Evolutionary conservation across 1,284 basidiomycete species (phyloP), one percentile per base, ranked within the genome.

Genomic region (Exobasidium cylindrosporum): DNA sequence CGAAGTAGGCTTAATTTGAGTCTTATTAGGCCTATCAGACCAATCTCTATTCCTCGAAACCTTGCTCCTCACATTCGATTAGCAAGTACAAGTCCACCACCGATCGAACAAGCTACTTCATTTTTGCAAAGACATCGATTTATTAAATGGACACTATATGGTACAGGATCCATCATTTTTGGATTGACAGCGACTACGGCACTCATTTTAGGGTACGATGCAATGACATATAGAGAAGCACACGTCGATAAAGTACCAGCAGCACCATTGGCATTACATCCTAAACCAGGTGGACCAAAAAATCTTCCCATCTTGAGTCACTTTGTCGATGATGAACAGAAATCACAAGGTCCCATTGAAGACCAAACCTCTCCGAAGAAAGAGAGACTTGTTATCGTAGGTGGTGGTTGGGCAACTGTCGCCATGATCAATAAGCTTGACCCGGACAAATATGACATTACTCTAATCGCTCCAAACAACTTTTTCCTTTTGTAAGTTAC

Each of bases 351-450:
- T 14, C 21, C 23, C 17, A 28, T 23, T 24, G 57, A 55, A 53
- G 66, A 63, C 30, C 58, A 65, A 11, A 45, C 24, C 11, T 21
- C 17, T 4, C 35, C 17, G 10, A 56, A 29, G 1, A 79, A 79
- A 61, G 74, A 79, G 64, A 57, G 69, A 4, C 67, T 79, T n/a
- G 77, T 79, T 50, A 74, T 79, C 60, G 72, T 79, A 4, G 77
- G 77, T 14, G 76, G 77, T 40, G 77, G 77, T 23, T 79, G 77
- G 77, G 77, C 69, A 5, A 70, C 77, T 3, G 77, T 79, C 17
- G 69, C 72, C 11, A 64, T 79, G 31, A 67, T 79, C 57, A 64
- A 64, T 35, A 54, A 59, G 52, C 69, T 79, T 49, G 74, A 79
- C 43, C 70, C 69, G 0, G 70, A 72, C 55, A 65, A 61, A 61